Conservation (phyloP, 768 basidiomycete species). For the Mycena rosella region DNA sequence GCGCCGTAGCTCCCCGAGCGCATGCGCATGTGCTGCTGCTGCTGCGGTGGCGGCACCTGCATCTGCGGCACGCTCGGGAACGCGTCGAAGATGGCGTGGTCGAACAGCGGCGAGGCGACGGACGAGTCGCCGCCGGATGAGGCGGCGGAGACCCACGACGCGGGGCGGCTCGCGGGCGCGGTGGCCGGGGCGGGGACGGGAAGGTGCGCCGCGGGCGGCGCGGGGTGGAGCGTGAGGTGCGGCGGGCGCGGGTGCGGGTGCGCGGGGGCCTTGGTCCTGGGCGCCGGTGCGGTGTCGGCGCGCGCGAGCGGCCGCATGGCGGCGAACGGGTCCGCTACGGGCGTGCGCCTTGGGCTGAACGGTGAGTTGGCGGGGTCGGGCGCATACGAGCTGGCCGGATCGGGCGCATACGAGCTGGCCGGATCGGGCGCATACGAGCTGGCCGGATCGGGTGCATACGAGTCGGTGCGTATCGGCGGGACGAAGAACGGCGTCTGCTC, state of each 20-base stretch:
- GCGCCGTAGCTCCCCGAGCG: neutral
- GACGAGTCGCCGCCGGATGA: constrained; percentile 26
- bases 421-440: constrained; percentile 28
- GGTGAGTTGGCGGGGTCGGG: constrained; percentile 11
- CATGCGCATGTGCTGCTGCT: neutral
- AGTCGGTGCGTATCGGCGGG: constrained; percentile 37
- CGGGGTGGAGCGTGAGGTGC: constrained; percentile 20
- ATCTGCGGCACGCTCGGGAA: constrained; percentile 78
- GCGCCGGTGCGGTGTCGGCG: neutral
- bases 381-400: constrained; percentile 33
- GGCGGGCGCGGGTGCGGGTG: constrained; percentile 32
- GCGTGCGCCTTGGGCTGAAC: constrained; percentile 23
- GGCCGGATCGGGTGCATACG: constrained; percentile 24
- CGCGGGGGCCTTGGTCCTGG: constrained; percentile 35
- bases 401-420: no score
- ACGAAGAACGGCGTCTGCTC: constrained; percentile 41
- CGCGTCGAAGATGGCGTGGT: constrained; percentile 73
- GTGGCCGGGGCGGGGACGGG: constrained; percentile 25
- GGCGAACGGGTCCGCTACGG: constrained; percentile 33
- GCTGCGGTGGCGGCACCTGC: constrained; percentile 53
- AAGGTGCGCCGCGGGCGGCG: neutral
- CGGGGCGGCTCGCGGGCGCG: constrained; percentile 45
- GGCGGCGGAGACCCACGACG: constrained; percentile 63
- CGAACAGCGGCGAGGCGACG: constrained; percentile 63
- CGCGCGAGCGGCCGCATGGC: constrained; percentile 32